Evolutionary conservation across 176 grass and related monocot genomes (phyloP).

Genomic region (Carex kokanica): DNA sequence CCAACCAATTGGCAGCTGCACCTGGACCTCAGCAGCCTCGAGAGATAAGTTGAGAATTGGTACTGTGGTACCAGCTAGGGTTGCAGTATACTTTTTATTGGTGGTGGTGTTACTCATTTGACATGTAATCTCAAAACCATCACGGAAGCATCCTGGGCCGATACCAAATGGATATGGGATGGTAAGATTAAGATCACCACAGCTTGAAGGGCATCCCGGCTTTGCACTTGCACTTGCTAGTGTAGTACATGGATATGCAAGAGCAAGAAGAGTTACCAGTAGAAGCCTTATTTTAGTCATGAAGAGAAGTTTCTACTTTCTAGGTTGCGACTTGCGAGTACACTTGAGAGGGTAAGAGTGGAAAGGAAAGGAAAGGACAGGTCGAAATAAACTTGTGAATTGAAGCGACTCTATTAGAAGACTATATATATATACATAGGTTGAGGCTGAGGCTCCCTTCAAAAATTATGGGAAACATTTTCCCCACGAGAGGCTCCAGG

Average conservation of each 20-base stretch:
- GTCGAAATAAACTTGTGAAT: no score
- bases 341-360: neutral
- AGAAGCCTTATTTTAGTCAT: neutral
- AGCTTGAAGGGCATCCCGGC: constrained; percentile 20
- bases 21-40: constrained; percentile 27
- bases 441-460: no score
- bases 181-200: constrained; percentile 20
- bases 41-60: constrained; percentile 44
- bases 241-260: neutral
- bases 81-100: constrained; percentile 30
- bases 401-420: no score
- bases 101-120: neutral
- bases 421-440: no score
- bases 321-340: neutral
- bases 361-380: no score
- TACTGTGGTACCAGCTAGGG: neutral
- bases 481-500: no score
- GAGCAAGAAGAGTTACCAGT: neutral
- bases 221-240: constrained; percentile 31
- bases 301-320: neutral
- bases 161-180: constrained; percentile 86
- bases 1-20: constrained; percentile 49
- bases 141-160: constrained; percentile 20
- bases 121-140: constrained; percentile 43
- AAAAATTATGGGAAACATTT: no score